These are phyloP conservation scores for Pseudonitzschia multiseries DNA, from an alignment of 108 stramenopile species.

Conservation along the genomic window DNA sequence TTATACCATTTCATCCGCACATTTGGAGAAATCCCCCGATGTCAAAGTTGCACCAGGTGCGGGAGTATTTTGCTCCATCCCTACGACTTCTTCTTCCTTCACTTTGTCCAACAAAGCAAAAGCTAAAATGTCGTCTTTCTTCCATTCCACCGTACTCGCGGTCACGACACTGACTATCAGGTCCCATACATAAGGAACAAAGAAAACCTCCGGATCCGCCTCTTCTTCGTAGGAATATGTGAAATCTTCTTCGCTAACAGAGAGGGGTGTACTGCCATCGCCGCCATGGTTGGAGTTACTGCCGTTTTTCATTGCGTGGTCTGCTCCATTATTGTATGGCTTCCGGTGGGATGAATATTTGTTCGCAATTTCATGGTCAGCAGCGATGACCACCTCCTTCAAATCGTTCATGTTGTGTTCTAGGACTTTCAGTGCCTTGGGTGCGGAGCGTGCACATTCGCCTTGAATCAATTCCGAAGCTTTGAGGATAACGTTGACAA, in stretches of 20 bases:
- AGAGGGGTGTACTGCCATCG: constrained; percentile 19
- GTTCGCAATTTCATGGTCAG: not conserved
- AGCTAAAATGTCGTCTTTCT: constrained; percentile 54
- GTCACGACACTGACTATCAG: constrained; percentile 62
- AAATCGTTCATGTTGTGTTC: constrained; percentile 39
- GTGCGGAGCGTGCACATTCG: constrained; percentile 51
- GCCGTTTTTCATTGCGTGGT: not conserved
- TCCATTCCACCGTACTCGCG: constrained; percentile 67
- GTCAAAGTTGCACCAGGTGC: not conserved
- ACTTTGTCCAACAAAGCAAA: constrained; percentile 55
- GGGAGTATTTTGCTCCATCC: not conserved
- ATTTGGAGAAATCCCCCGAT: not conserved
- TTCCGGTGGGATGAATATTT: constrained; percentile 23
- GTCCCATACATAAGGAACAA: constrained; percentile 80
- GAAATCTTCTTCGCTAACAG: constrained; percentile 40
- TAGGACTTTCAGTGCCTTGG: constrained; percentile 53
- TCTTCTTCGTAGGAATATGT: constrained; percentile 86
- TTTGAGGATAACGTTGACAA: constrained; percentile 37
- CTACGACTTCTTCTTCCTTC: constrained; percentile 16
- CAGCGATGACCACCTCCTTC: constrained; percentile 17
- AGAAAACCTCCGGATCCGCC: constrained; percentile 77
- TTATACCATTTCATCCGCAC: constrained; percentile 24
- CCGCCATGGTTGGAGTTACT: not conserved
- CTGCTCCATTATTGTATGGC: not conserved
- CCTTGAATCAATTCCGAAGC: constrained; percentile 53